These are phyloP conservation scores for Solanum chilense DNA, from an alignment of 257 asterid species.

Conservation along the genomic window DNA sequence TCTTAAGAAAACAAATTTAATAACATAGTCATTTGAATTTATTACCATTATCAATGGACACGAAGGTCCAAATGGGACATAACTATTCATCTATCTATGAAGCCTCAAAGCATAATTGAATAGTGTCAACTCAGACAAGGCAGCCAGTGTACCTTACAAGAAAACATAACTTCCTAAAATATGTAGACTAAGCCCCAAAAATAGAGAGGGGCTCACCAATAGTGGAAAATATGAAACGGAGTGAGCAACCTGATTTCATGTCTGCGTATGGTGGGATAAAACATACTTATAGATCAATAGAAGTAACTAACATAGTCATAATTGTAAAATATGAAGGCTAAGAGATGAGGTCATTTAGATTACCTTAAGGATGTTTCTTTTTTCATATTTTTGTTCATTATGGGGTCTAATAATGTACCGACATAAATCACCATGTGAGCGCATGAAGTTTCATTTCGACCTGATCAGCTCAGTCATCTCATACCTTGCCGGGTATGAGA, in stretches of 20 bases:
- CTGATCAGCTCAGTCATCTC: not conserved
- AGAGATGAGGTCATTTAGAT: not conserved
- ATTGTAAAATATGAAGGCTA: not conserved
- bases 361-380: not conserved
- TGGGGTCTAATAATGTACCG: not conserved
- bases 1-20: not conserved
- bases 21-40: not conserved
- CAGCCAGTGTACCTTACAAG: not conserved
- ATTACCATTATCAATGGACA: not conserved
- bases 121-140: not conserved
- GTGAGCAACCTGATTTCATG: not conserved
- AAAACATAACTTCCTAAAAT: not conserved
- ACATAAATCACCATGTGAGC: not conserved
- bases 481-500: not conserved
- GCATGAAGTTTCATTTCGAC: not conserved
- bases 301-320: not conserved
- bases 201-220: not conserved
- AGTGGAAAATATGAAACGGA: not conserved
- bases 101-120: not conserved
- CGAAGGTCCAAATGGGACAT: not conserved
- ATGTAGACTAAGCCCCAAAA: not conserved
- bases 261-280: not conserved
- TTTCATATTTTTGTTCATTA: not conserved
- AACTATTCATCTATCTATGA: not conserved
- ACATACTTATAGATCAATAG: not conserved